These are phyloP conservation scores for Podaxis pistillaris DNA, from an alignment of 768 basidiomycete species.

Conservation along the genomic window DNA sequence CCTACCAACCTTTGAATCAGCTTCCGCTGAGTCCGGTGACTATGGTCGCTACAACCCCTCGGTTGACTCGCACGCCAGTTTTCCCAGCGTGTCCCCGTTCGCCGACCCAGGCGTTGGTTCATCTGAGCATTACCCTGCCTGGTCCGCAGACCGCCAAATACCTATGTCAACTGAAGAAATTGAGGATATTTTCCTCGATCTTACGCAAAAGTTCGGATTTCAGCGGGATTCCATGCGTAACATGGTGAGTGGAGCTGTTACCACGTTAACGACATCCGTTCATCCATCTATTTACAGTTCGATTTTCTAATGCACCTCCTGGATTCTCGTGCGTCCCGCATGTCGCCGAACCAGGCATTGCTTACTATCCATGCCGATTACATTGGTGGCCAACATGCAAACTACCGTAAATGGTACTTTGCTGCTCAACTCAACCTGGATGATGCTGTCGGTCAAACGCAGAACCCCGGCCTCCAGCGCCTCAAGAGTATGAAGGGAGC, in stretches of 20 bases:
- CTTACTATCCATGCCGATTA: conserved; percentile 98
- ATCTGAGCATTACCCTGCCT: conserved; percentile 87
- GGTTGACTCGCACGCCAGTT: conserved; percentile 59
- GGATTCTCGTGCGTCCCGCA: conserved; percentile 96
- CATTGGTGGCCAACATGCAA: conserved; percentile 97
- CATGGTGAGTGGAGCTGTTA: conserved; percentile 54
- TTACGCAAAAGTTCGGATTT: conserved; percentile 98
- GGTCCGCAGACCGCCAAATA: conserved; percentile 89
- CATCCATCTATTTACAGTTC: conserved; percentile 49
- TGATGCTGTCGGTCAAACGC: conserved; percentile 93
- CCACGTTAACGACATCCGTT: conserved; percentile 10
- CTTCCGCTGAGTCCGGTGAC: conserved; percentile 27
- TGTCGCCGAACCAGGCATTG: conserved; percentile 95
- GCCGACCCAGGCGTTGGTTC: conserved; percentile 50
- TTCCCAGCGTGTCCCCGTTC: conserved; percentile 58
- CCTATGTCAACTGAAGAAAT: conserved; percentile 98
- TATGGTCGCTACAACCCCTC: conserved; percentile 54
- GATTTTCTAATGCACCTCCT: conserved; percentile 98
- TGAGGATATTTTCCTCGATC: conserved; percentile 97
- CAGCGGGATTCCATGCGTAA: conserved; percentile 95
- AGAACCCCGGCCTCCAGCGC: conserved; percentile 90
- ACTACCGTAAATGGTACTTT: conserved; percentile 99
- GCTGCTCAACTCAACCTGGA: conserved; percentile 99
- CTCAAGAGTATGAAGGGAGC: conserved; percentile 76
- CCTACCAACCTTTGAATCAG: conserved; percentile 7